Base-by-base conservation (phyloP, 208 protist species). In the Leishmania lainsoni region DNA sequence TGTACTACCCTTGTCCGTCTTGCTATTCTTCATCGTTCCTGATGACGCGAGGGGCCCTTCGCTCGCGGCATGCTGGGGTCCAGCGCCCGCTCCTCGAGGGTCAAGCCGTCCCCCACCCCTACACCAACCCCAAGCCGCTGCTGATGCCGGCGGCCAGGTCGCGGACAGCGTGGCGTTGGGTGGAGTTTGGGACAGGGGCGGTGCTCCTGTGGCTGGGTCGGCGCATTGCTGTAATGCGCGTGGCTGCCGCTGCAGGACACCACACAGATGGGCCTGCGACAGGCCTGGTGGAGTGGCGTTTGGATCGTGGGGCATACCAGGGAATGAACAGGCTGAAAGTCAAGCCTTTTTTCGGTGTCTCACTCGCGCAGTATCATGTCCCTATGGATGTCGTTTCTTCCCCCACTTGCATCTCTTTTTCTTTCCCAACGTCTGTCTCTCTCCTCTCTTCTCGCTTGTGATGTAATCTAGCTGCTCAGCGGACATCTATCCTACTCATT, bases 21-120 rank as follows among this genome's bases (percentile, higher is more conserved):
- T 83, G 14, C 20, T 51, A 14, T 54, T 76, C 51, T 77, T 65
- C 61, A 48, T 77, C 32, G 61, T 45, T 29, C 54, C 42, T 4
- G 42, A 45, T 45, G 42, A 45, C 42, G 42, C 42, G 42, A 45
- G 42, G 42, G 42, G 42, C 42, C 42, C 42, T 45, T 45, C 42
- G 42, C 42, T 45, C 42, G 42, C 42, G 42, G 0, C 42, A 45
- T 45, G 42, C 42, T 4, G 42, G 42, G 42, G 42, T 4, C 42
- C 42, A 45, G 42, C 42, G 42, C 42, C 42, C 42, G 42, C 42
- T 45, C 42, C 42, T 4, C 29, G 66, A 20, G 20, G 66, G 66
- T 39, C 65, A 22, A 14, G 66, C 66, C 39, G 17, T 42, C n/a
- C 20, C 22, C 35, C 22, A 3, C 26, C 5, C 20, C 39, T 42